These are phyloP conservation scores for Blastocladiella emersonii DNA, from an alignment of 371 early-diverging fungal species.

Conservation along the genomic window DNA sequence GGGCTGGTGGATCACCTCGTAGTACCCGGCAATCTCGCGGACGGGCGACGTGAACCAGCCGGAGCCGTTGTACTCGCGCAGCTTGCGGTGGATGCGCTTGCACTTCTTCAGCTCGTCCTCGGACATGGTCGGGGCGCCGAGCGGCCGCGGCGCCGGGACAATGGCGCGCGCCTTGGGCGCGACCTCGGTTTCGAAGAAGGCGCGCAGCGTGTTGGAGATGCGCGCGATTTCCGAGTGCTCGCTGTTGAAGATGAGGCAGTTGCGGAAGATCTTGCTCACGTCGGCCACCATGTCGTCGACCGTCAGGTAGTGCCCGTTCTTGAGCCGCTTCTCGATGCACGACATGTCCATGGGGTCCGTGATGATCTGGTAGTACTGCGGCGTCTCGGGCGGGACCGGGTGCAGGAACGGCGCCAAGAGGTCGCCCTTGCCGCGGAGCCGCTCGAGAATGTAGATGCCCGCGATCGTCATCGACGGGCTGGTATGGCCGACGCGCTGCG, in stretches of 20 bases:
- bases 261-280: conserved; percentile 61
- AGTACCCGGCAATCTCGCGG: conserved; percentile 82
- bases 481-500: neutral
- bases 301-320: conserved; percentile 34
- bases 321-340: conserved; percentile 73
- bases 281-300: conserved; percentile 60
- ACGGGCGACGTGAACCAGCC: conserved; percentile 73
- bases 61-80: conserved; percentile 1
- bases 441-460: neutral
- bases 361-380: conserved; percentile 86
- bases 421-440: neutral
- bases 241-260: conserved; percentile 88
- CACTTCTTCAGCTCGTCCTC: neutral
- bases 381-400: conserved; percentile 73
- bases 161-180: neutral
- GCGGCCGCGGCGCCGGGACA: conserved; percentile 6
- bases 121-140: neutral
- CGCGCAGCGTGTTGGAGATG: conserved; percentile 57
- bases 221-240: conserved; percentile 55
- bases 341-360: conserved; percentile 96
- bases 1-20: conserved; percentile 81
- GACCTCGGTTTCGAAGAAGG: conserved; percentile 42
- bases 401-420: neutral
- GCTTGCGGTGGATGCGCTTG: neutral
- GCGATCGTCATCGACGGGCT: neutral